A percentile compares a stretch with the other conserved stretches of the same genome.
These are phyloP conservation scores for Omphalotus olearius DNA, from an alignment of 1,284 basidiomycete species.

Conservation along the genomic window DNA sequence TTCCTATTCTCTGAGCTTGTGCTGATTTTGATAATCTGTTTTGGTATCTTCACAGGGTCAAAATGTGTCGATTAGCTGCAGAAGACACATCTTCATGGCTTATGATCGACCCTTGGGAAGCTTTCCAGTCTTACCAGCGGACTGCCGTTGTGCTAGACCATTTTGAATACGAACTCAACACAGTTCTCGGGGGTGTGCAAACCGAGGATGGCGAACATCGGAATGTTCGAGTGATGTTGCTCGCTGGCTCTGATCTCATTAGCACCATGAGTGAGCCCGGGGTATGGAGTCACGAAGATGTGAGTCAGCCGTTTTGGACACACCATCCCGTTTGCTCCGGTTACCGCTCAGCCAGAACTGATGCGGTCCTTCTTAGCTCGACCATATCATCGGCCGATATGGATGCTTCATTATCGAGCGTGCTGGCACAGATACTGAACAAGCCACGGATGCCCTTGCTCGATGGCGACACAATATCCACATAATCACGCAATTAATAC, in stretches of 20 bases:
- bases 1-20: neutral
- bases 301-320: slow-evolving; percentile 30
- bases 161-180: slow-evolving; percentile 92
- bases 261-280: slow-evolving; percentile 99
- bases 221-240: slow-evolving; percentile 80
- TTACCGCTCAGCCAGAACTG: slow-evolving; percentile 13
- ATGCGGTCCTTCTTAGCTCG: slow-evolving; percentile 53
- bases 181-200: slow-evolving; percentile 65
- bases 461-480: slow-evolving; percentile 89
- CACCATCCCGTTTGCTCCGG: slow-evolving; percentile 12
- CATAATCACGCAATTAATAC: slow-evolving; percentile 93
- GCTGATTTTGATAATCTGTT: neutral
- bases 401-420: slow-evolving; percentile 95
- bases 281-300: slow-evolving; percentile 94
- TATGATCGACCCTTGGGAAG: slow-evolving; percentile 98
- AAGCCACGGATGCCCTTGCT: slow-evolving; percentile 71
- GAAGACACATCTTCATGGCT: slow-evolving; percentile 78
- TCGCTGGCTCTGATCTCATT: slow-evolving; percentile 96
- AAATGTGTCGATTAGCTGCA: slow-evolving; percentile 85
- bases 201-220: slow-evolving; percentile 63
- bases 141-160: slow-evolving; percentile 96
- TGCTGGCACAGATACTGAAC: slow-evolving; percentile 88
- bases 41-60: slow-evolving; percentile 47
- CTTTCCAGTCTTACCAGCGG: slow-evolving; percentile 89
- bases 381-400: slow-evolving; percentile 93